Base-by-base conservation (phyloP, 192 early-diverging fungal genomes). In the Thoreauomyces humboldtii region DNA sequence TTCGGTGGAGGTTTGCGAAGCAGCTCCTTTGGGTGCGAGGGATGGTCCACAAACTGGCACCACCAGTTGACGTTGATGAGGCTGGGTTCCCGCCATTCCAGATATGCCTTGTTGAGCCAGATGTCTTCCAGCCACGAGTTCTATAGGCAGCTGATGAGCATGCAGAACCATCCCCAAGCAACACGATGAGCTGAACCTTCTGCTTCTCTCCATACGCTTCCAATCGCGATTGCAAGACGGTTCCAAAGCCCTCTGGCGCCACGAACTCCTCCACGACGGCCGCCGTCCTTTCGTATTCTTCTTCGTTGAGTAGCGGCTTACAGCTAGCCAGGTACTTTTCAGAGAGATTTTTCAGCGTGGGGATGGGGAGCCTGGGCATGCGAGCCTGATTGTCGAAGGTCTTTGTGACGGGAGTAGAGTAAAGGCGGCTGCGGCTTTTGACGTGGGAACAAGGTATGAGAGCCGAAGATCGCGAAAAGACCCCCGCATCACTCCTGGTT, bases 81-180 rank as follows among this genome's bases (percentile, higher is more conserved):
- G 12, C 63, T 69, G 21, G 81, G 81, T 28, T 81, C 78, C 22
- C 81, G 62, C 75, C 75, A 83, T 37, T 78, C 76, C 43, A 83
- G 58, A 44, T 74, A 85, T 33, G 76, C 79, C 60, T 85, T 78
- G 22, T 77, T 71, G 5, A 78, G 64, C 75, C 61, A 82, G 63
- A 94, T 85, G 7, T 87, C 77, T 65, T 98, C 95, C 56, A 98
- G 78, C 95, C 95, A 98, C 36, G 86, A 92, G 61, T 87, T 36
- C 82, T 85, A 62, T 11, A 37, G 36, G 15, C 24, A 22, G 6
- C 63, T 24, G 35, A 6, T 29, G 27, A 5, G 14, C 29, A 31
- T 5, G 7, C 32, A 50, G 0, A 22, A 7, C 12, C 15, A 15
- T 24, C 41, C 14, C 4, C 43, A 12, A 61, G 5, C 19, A 17